Percentiles rank a stretch among this genome's conserved stretches.
phyloP scores from a whole-genome alignment of 1,284 basidiomycete genomes.

The Caloboletus inedulis region DNA sequence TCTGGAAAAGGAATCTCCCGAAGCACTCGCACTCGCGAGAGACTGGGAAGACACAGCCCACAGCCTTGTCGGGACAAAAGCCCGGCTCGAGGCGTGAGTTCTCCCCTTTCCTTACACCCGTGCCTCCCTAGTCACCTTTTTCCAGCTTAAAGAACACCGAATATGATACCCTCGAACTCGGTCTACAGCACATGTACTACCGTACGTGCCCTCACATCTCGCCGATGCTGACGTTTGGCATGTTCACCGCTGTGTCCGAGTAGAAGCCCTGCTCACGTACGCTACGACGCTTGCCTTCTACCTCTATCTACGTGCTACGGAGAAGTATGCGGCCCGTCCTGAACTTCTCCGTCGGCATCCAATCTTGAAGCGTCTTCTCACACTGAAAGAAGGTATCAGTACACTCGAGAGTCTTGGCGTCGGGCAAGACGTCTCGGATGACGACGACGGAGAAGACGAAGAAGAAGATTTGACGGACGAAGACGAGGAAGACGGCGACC shows the following conservation, averaged over 20 bases:
- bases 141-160: slow-evolving; percentile 48
- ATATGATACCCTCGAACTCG: slow-evolving; percentile 50
- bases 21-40: slow-evolving; percentile 69
- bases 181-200: slow-evolving; percentile 73
- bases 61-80: slow-evolving; percentile 52
- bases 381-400: slow-evolving; percentile 80
- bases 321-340: slow-evolving; percentile 61
- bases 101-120: background rate
- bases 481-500: slow-evolving; percentile 21
- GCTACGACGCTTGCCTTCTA: slow-evolving; percentile 91
- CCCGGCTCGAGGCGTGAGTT: slow-evolving; percentile 56
- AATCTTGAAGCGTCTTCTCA: slow-evolving; percentile 77
- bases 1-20: slow-evolving; percentile 78
- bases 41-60: slow-evolving; percentile 72
- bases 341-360: slow-evolving; percentile 72
- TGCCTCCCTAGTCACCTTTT: slow-evolving; percentile 2
- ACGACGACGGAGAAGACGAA: slow-evolving; percentile 37
- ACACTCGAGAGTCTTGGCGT: slow-evolving; percentile 73
- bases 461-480: slow-evolving; percentile 31
- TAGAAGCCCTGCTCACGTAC: slow-evolving; percentile 89
- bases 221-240: background rate
- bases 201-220: slow-evolving; percentile 47
- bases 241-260: slow-evolving; percentile 9
- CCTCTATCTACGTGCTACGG: slow-evolving; percentile 76
- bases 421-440: slow-evolving; percentile 60